These are phyloP conservation scores for Penicillium sp. DNA, from an alignment of 2,329 filamentous ascomycete species.

Conservation along the genomic window DNA sequence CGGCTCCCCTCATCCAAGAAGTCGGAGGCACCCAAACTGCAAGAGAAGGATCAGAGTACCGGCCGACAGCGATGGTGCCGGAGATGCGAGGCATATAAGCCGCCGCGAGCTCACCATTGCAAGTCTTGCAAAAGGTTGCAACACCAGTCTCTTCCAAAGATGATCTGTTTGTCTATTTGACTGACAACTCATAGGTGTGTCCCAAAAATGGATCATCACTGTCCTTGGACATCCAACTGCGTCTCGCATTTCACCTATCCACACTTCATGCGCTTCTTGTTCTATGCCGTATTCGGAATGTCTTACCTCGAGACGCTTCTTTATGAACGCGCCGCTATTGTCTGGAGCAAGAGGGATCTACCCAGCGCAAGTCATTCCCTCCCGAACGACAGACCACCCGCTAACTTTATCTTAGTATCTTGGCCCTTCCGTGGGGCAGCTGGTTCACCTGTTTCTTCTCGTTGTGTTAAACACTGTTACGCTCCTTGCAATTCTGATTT, in stretches of 20 bases:
- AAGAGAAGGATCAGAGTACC: slow-evolving; percentile 21
- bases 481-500: slow-evolving; percentile 54
- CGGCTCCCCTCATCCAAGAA: slow-evolving; percentile 48
- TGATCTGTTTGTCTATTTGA: too few relatives aligned
- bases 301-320: slow-evolving; percentile 56
- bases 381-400: slow-evolving; percentile 1
- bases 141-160: neutral
- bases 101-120: slow-evolving; percentile 63
- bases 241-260: slow-evolving; percentile 64
- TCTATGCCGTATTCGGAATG: slow-evolving; percentile 59
- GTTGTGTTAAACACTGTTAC: slow-evolving; percentile 56
- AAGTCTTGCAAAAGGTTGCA: slow-evolving; percentile 58
- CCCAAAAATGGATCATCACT: slow-evolving; percentile 66
- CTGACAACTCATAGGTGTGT: slow-evolving; percentile 52
- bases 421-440: slow-evolving; percentile 53
- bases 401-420: slow-evolving; percentile 49
- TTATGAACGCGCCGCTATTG: slow-evolving; percentile 49
- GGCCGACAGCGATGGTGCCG: slow-evolving; percentile 56
- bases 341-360: slow-evolving; percentile 56
- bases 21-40: slow-evolving; percentile 17
- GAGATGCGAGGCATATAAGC: slow-evolving; percentile 60
- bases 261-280: slow-evolving; percentile 63
- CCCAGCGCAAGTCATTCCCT: slow-evolving; percentile 52
- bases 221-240: slow-evolving; percentile 65
- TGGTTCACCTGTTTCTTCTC: slow-evolving; percentile 56